These are phyloP conservation scores for Fusarium redolens DNA, from an alignment of 2,329 filamentous ascomycete genomes.

Conservation along the genomic window DNA sequence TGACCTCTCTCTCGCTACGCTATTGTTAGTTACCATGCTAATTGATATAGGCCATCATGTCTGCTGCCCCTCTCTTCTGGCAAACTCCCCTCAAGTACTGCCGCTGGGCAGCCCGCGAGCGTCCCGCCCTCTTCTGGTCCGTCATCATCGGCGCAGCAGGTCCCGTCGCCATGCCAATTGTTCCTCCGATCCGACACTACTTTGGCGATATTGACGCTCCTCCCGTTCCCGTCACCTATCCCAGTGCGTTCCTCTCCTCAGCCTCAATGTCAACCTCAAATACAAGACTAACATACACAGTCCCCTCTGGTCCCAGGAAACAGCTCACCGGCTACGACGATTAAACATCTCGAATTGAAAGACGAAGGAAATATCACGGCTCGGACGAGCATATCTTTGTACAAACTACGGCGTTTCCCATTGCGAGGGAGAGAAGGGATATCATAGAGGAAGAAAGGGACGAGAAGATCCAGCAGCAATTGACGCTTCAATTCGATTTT, in stretches of 20 bases:
- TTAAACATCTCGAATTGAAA: constrained; percentile 45
- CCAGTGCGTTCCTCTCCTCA: constrained; percentile 70
- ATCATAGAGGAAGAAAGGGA: constrained; percentile 37
- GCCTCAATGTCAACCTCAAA: not conserved
- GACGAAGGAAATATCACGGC: constrained; percentile 21
- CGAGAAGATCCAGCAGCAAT: constrained; percentile 38
- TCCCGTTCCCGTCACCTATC: constrained; percentile 89
- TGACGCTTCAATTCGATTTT: constrained; percentile 46
- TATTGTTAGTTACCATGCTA: not conserved
- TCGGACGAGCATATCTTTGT: constrained; percentile 33
- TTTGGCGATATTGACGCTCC: constrained; percentile 80
- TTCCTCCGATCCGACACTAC: constrained; percentile 77
- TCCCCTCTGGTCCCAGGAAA: constrained; percentile 70
- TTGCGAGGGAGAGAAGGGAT: constrained; percentile 30
- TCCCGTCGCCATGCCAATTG: constrained; percentile 75
- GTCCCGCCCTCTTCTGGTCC: constrained; percentile 92
- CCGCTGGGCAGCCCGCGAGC: constrained; percentile 87
- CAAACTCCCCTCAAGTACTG: constrained; percentile 83
- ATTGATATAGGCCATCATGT: constrained; percentile 62
- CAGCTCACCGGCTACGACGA: constrained; percentile 71
- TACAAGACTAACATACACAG: constrained; percentile 50
- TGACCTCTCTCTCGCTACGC: not conserved
- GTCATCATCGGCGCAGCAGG: constrained; percentile 78
- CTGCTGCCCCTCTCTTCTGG: constrained; percentile 80
- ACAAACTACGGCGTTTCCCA: constrained; percentile 44